Evolutionary conservation across 306 rosid species (phyloP), one percentile per base, ranked within the genome.

Genomic region (Casuarina cunninghamiana): DNA sequence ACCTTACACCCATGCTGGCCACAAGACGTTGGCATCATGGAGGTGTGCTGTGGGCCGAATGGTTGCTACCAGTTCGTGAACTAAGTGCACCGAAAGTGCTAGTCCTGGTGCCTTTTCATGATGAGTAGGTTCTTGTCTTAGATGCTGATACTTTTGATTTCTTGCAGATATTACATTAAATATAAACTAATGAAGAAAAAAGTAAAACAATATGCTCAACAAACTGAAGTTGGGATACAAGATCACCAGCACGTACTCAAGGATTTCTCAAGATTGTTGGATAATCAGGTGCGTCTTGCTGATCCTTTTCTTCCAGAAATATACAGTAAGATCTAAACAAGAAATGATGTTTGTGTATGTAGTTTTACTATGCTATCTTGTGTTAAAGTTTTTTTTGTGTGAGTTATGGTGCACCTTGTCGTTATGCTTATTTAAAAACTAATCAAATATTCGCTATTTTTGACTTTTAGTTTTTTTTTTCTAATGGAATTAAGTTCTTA

Each of bases 191-290:
- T 96, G 99, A 96, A 96, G 91, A 96, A 96, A 75, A 87, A 86
- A 62, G 97, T 96, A 16, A 90, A 80, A 83, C 96, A 87, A 39
- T 96, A 96, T 90, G 86, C 87, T 44, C 98, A 91, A 65, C 97
- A 96, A 85, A 96, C 93, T 78, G 85, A 96, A 79, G 92, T 81
- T 41, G 99, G 98, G 45, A 82, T 86, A 46, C 90, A 73, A 79
- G 99, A 96, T 81, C 92, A 91, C 51, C 85, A 86, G 44, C 96
- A 93, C 41, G 94, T 96, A 48, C 93, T 96, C 75, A 96, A 96
- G 90, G 99, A 96, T 84, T 96, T 96, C 86, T 96, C 99, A 60
- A 87, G 93, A 73, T 91, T 96, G 98, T 84, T 96, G 75, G 99
- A 96, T 84, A 86, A 89, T 82, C 99, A 96, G 98, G 99, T 96